Evolutionary conservation across 345 rosid species (phyloP).

Genomic region (Bretschneidera sinensis): DNA sequence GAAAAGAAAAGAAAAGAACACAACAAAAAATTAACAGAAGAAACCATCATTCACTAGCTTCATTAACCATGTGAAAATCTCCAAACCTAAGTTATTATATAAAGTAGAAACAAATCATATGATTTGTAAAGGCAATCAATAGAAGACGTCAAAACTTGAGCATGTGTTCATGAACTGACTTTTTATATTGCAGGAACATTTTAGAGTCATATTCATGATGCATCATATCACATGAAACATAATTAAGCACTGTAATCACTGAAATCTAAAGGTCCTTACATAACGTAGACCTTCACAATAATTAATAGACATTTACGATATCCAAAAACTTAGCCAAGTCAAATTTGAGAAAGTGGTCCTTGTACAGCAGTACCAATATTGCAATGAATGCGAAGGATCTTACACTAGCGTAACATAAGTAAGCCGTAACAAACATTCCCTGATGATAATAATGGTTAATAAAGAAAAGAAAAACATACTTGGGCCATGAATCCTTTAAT

Average conservation of each 20-base stretch:
- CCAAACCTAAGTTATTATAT: neutral
- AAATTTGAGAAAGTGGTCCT: neutral
- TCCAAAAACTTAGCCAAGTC: neutral
- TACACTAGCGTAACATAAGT: neutral
- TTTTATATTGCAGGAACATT: too few relatives aligned
- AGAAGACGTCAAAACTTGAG: neutral
- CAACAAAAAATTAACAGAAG: neutral
- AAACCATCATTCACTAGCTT: neutral
- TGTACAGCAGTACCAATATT: neutral
- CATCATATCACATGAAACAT: too few relatives aligned
- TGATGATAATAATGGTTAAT: neutral
- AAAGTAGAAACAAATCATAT: too few relatives aligned
- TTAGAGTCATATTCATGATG: too few relatives aligned
- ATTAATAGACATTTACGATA: too few relatives aligned
- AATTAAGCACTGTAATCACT: too few relatives aligned
- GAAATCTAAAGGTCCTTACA: neutral
- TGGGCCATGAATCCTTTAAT: conserved; percentile 97
- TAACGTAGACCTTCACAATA: neutral
- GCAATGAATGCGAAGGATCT: neutral
- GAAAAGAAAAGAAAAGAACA: too few relatives aligned
- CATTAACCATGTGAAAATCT: neutral
- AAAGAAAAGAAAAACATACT: conserved; percentile 48
- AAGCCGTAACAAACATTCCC: conserved; percentile 12
- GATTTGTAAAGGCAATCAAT: neutral
- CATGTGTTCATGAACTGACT: neutral